Evolutionary conservation across 176 grass and related monocot species (phyloP), one percentile per base, ranked within the genome.

Genomic region (Lolium perenne): DNA sequence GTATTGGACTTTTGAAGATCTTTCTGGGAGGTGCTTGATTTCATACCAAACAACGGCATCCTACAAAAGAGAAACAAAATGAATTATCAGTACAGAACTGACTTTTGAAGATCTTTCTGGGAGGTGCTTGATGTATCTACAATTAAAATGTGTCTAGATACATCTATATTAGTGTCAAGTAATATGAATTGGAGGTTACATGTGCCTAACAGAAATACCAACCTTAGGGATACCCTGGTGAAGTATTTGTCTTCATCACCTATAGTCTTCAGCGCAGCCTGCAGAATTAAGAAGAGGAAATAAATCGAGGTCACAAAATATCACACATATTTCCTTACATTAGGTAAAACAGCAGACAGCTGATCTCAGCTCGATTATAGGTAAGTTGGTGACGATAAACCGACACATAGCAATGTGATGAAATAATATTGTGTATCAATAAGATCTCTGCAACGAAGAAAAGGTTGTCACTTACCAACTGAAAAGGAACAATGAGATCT

Each of bases 221-320:
- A 98, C 93, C 97, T 95, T 88, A 98, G 79, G 29, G 97, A 94
- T 62, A 98, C 92, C 77, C 91, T 93, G 85, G 94, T 57, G 60
- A 98, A 98, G 86, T 95, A 94, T 57, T 98, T 95, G 78, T 95
- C 97, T 87, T 98, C 97, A n/a, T 98, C 94, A 11, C 94, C 86
- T 23, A 98, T 94, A 65, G 94, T 98, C 86, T 98, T 98, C 64
- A 98, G 69, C 54, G 94, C 97, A 79, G 97, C 97, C 96, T 98
- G 85, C 57, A 89, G 82, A 76, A 80, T 88, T 82, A 88, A 83
- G 22, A 79, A 88, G 26, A 43, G 46, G 12, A 79, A 68, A 67
- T 26, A 74, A 67, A 75, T 25, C 62, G 25, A 54, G 49, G 48
- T 71, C 50, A 29, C 13, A 71, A 51, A 79, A 70, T 60, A 50